Conservation (phyloP, 768 basidiomycete species). For the Nidularia sp. region DNA sequence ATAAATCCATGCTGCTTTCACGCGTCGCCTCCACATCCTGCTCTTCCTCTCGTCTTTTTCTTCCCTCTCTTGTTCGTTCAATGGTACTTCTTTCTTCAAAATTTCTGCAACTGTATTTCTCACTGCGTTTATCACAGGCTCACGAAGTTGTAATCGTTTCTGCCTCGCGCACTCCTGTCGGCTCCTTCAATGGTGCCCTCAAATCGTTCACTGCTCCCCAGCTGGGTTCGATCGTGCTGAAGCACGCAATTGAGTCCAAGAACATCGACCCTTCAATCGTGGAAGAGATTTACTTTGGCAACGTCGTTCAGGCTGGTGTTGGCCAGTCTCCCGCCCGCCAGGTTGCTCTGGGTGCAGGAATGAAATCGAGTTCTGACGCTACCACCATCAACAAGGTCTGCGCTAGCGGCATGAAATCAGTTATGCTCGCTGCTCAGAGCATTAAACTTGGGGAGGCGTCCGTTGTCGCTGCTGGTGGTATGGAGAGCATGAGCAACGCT, state of each 20-base stretch:
- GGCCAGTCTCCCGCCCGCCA: slow-evolving; percentile 99
- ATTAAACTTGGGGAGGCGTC: slow-evolving; percentile 83
- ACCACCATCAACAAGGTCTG: slow-evolving; percentile 99
- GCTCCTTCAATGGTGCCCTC: slow-evolving; percentile 86
- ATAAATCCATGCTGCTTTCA: slow-evolving; percentile 41
- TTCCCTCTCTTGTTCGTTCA: too few relatives aligned
- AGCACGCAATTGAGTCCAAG: slow-evolving; percentile 80
- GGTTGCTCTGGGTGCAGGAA: slow-evolving; percentile 88
- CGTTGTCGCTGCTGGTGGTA: slow-evolving; percentile 92
- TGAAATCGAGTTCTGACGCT: slow-evolving; percentile 83
- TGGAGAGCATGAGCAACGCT: slow-evolving; percentile 99
- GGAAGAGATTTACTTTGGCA: slow-evolving; percentile 98
- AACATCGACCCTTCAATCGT: slow-evolving; percentile 75
- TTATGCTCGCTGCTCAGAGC: slow-evolving; percentile 90
- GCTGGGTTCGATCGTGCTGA: slow-evolving; percentile 85
- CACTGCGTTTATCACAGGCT: slow-evolving; percentile 23
- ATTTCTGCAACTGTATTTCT: too few relatives aligned
- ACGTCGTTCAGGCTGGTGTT: slow-evolving; percentile 96
- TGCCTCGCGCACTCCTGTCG: slow-evolving; percentile 91
- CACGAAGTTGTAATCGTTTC: slow-evolving; percentile 92
- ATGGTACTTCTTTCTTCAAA: too few relatives aligned
- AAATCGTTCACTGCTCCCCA: slow-evolving; percentile 88
- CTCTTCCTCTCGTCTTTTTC: slow-evolving; percentile 7
- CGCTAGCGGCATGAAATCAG: slow-evolving; percentile 93
- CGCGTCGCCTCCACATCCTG: slow-evolving; percentile 37